phyloP scores from a whole-genome alignment of 305 asterid genomes.

The Caryopteris hybrid region DNA sequence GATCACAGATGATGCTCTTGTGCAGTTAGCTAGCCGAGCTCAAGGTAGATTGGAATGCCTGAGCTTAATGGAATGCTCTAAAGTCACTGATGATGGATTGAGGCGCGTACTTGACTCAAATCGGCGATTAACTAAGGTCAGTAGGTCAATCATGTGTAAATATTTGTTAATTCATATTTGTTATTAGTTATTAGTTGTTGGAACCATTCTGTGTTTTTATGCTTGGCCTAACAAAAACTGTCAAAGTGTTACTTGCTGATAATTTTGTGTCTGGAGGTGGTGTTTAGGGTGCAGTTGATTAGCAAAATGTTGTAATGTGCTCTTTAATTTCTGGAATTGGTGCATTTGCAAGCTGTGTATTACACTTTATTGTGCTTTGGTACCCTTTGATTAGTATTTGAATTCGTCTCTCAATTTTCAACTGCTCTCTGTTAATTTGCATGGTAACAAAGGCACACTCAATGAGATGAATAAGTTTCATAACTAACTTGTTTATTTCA shows the following conservation, averaged over 20 bases:
- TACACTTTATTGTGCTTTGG: no score
- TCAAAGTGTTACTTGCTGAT: not conserved
- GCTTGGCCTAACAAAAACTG: not conserved
- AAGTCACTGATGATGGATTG: slow-evolving; percentile 65
- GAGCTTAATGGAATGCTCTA: slow-evolving; percentile 61
- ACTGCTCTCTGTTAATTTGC: not conserved
- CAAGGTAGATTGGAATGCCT: slow-evolving; percentile 59
- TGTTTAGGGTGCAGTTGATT: not conserved
- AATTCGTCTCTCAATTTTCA: not conserved
- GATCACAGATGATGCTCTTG: slow-evolving; percentile 65
- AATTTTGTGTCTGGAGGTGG: not conserved
- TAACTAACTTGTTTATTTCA: not conserved
- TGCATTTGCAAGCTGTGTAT: no score
- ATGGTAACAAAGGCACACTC: not conserved
- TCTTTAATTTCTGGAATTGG: not conserved
- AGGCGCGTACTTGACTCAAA: slow-evolving; percentile 62
- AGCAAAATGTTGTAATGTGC: not conserved
- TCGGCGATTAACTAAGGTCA: slow-evolving; percentile 69
- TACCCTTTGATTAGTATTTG: not conserved
- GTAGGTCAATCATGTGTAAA: slow-evolving; percentile 5
- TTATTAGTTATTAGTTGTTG: not conserved
- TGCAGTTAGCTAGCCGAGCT: slow-evolving; percentile 53
- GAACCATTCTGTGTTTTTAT: not conserved
- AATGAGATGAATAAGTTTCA: not conserved
- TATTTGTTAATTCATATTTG: not conserved